A percentile compares a stretch with the other conserved stretches of the same genome.
These are phyloP conservation scores for Yamadazyma mexicana DNA, from an alignment of 1,139 yeast genomes.

Conservation along the genomic window DNA sequence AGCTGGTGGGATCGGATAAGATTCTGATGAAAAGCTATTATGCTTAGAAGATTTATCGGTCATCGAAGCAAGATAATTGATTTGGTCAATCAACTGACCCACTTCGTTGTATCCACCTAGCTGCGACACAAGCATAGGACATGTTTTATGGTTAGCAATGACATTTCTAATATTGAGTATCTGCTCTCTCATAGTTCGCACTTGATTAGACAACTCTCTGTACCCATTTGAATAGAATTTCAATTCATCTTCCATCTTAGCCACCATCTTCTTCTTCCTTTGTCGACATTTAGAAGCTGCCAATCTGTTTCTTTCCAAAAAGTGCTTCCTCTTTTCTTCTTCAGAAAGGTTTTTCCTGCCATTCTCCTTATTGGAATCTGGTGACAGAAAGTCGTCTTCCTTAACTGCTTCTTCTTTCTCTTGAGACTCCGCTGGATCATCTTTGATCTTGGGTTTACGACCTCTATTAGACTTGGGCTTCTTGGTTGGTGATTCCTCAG, in stretches of 20 bases:
- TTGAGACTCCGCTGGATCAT: too few species aligned
- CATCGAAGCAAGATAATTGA: slow-evolving; percentile 22
- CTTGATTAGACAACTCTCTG: slow-evolving; percentile 61
- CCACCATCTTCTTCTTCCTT: slow-evolving; percentile 86
- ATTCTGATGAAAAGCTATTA: slow-evolving; percentile 1
- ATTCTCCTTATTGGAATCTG: slow-evolving; percentile 14
- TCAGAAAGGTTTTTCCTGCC: slow-evolving; percentile 16
- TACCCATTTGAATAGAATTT: slow-evolving; percentile 71
- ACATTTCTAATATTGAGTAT: slow-evolving; percentile 50
- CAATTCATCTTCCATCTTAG: slow-evolving; percentile 77
- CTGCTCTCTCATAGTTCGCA: slow-evolving; percentile 58
- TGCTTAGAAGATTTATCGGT: slow-evolving; percentile 16
- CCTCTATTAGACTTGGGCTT: slow-evolving; percentile 7
- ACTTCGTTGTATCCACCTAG: slow-evolving; percentile 42
- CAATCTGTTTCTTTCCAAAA: slow-evolving; percentile 85
- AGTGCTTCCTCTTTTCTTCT: slow-evolving; percentile 71
- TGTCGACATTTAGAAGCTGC: slow-evolving; percentile 97
- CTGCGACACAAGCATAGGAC: slow-evolving; percentile 32
- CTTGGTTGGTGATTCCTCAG: slow-evolving; percentile 2
- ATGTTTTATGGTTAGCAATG: slow-evolving; percentile 38
- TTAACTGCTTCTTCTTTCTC: too few species aligned
- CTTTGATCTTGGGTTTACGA: slow-evolving; percentile 10
- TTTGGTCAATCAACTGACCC: slow-evolving; percentile 32
- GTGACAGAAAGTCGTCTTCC: slow-evolving; percentile 4
- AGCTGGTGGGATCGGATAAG: slow-evolving; percentile 12